These are phyloP conservation scores for Colletotrichum sidae DNA, from an alignment of 2,329 filamentous ascomycete genomes.

Conservation along the genomic window DNA sequence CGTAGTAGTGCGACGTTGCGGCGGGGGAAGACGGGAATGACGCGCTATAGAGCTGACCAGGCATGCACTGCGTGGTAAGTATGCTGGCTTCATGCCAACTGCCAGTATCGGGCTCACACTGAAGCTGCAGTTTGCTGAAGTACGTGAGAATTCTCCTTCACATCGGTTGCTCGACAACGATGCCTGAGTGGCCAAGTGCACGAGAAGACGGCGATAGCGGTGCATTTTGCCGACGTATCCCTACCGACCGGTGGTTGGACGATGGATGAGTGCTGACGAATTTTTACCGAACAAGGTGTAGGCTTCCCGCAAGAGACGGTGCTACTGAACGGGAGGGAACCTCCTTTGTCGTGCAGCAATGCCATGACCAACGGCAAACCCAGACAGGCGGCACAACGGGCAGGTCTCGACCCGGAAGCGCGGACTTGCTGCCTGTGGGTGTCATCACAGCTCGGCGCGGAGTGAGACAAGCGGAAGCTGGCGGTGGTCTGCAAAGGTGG, in stretches of 20 bases:
- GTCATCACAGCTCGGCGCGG: constrained; percentile 17
- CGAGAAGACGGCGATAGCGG: too few relatives aligned
- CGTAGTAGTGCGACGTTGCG: constrained; percentile 1
- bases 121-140: too few relatives aligned
- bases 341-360: constrained; percentile 23
- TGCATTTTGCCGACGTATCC: too few relatives aligned
- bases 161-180: too few relatives aligned
- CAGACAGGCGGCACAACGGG: background rate
- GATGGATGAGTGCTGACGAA: too few relatives aligned
- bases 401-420: constrained; percentile 17
- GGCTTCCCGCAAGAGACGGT: too few relatives aligned
- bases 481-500: background rate
- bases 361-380: constrained; percentile 7
- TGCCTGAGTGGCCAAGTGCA: too few relatives aligned
- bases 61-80: constrained; percentile 2
- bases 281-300: too few relatives aligned
- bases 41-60: background rate
- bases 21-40: constrained; percentile 17
- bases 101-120: background rate
- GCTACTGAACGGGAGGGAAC: background rate
- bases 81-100: background rate
- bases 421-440: constrained; percentile 16
- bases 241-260: too few relatives aligned
- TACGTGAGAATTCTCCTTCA: background rate
- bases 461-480: constrained; percentile 21